Base-by-base conservation (phyloP, 1,284 basidiomycete genomes). In the Moesziomyces sp. region DNA sequence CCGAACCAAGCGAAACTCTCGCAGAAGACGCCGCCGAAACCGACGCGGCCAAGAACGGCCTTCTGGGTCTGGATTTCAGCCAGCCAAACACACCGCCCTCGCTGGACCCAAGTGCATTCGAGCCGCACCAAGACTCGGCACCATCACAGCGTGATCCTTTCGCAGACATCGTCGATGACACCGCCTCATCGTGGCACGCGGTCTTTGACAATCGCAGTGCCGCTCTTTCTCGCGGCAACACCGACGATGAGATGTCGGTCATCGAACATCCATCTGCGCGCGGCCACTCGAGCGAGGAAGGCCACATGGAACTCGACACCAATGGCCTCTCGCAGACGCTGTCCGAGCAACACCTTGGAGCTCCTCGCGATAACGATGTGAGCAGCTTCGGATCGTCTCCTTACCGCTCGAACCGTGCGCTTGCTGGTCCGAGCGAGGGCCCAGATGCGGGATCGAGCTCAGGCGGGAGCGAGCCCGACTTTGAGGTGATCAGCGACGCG, bases 301-400 rank as follows among this genome's bases (percentile, higher is more conserved):
- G 47, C 4, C 60, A 69, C n/a, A 26, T 69, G 30, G 48, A 56
- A 1, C 43, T 72, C 28, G 63, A 72, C 46, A 72, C 69, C 3
- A 67, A 63, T 18, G 69, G 69, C 7, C 69, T 72, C 5, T 72
- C 69, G 21, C 69, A 72, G 33, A 72, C 69, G 3, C 63, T 72
- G 3, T 67, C 69, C 16, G 69, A 72, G 23, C 69, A 72, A 33
- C 62, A 62, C 14, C 58, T 63, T 28, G 49, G 58, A 19, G 58
- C 53, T 7, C 55, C 56, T 4, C 18, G 52, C 26, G 24, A 30
- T 7, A 60, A 59, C 13, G n/a, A 33, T 0, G 49, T 42, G 40
- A 55, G 46, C 53, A 46, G 47, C 44, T 43, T 21, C n/a, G 21
- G 30, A 11, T 58, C 52, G 0, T 69, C 66, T 11, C 56, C 57